Evolutionary conservation across 305 asterid species (phyloP), one percentile per base, ranked within the genome.

Genomic region (Ilex paraguariensis): DNA sequence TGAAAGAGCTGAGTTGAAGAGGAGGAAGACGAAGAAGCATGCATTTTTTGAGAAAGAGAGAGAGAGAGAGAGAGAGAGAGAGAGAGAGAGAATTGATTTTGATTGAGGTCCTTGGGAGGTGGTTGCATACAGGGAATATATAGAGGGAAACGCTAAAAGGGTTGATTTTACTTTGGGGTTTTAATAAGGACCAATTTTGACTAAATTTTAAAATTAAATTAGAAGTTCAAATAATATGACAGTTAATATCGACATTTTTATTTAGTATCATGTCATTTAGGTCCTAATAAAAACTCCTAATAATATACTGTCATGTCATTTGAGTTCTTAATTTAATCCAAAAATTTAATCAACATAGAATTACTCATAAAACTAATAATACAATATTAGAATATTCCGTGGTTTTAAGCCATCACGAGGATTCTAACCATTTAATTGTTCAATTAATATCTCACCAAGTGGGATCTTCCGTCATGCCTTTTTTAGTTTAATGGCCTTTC

Each of bases 101-200:
- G 63, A 13, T 50, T 57, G 50, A 55, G 61, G 36, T 60, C 33
- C 54, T 46, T 52, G 46, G 62, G 48, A 21, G 63, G 64, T 70
- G 75, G 77, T 52, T 66, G 53, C 42, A 60, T 42, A 28, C 39
- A 17, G 50, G 65, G 74, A 60, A 32, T 65, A 67, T 74, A 71
- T 74, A 74, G 65, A 53, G 52, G 69, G 50, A 14, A 54, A 69
- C 69, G 50, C 59, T 45, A 8, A 3, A 2, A 6, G 31, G 17
- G 59, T 75, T 65, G 75, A 72, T 71, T 44, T 63, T 60, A 65
- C 73, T 73, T 69, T 73, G 64, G 12, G 52, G 42, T 42, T 17
- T n/a, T 3, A 51, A 13, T 4, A 58, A 58, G 15, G 31, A 6
- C 5, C 14, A n/a, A n/a, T n/a, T n/a, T n/a, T n/a, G n/a, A n/a